These are phyloP conservation scores for Spergularia azorica DNA, from an alignment of 179 eudicot genomes.

Conservation along the genomic window DNA sequence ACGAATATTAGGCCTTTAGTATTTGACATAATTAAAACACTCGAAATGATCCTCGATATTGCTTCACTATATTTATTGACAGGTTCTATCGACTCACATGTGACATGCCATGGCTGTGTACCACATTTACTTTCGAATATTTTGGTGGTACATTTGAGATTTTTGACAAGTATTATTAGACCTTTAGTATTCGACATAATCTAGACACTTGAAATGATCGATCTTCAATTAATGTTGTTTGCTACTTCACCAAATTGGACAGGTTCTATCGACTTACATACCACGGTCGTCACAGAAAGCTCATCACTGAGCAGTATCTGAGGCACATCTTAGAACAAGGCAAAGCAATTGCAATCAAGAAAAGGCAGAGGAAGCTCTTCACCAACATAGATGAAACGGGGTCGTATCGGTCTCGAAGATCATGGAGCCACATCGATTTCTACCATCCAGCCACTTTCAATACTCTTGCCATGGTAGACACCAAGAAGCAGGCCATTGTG, in stretches of 20 bases:
- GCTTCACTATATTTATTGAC: too few relatives aligned
- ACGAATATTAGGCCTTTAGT: too few relatives aligned
- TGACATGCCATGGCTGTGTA: too few relatives aligned
- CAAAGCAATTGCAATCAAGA: constrained; percentile 23
- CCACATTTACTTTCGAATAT: too few relatives aligned
- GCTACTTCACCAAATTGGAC: not conserved
- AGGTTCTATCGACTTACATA: constrained; percentile 36
- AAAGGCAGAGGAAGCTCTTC: constrained; percentile 15
- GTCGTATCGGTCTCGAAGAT: not conserved
- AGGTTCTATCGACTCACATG: too few relatives aligned
- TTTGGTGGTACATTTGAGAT: too few relatives aligned
- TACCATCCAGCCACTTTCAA: constrained; percentile 42
- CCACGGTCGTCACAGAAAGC: constrained; percentile 25
- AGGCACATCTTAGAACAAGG: constrained; percentile 32
- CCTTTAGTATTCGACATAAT: too few relatives aligned
- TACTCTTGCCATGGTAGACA: constrained; percentile 27
- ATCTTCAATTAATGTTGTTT: too few relatives aligned
- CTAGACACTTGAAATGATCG: too few relatives aligned
- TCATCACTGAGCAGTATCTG: constrained; percentile 33
- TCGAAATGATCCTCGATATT: too few relatives aligned
- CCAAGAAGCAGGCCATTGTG: constrained; percentile 26
- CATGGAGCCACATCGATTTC: constrained; percentile 39
- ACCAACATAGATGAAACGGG: not conserved
- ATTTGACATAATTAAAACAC: too few relatives aligned
- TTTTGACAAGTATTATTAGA: too few relatives aligned